Evolutionary conservation across 2,329 filamentous ascomycete species (phyloP), one percentile per base, ranked within the genome.

Genomic region (Clonostachys solani): DNA sequence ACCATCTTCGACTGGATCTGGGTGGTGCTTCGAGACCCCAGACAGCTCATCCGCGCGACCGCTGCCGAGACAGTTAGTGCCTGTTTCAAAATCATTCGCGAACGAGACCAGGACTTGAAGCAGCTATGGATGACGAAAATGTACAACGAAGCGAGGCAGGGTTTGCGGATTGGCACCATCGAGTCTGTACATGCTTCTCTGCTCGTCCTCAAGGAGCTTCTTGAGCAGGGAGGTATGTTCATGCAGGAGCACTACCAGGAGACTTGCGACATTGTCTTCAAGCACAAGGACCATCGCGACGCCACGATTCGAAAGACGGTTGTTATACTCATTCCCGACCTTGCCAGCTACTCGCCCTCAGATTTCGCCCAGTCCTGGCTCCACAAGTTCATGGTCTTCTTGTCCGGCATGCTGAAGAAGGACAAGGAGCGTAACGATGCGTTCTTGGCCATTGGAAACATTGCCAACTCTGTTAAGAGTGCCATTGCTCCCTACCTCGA

Each of bases 221-320:
- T 99, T 16, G 83, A 94, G 52, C 92, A 96, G 63, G 94, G 94
- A 46, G 92, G 91, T 57, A 99, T 99, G 92, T 99, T 95, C 67
- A 97, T 99, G 94, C 91, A 96, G 59, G 89, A 92, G 37, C 84
- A 92, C 61, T 99, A 97, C 66, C 83, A 86, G 49, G 89, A 95
- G 56, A 86, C 90, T 12, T 97, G 92, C 63, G 94, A 99, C 52
- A 92, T 94, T 52, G 89, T 96, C 35, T 84, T 92, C 54, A 87
- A 88, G 51, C 89, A 95, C 65, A 95, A 95, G 65, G 94, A 99
- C 56, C 90, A 97, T 57, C 83, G 89, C 46, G 95, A 99, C 56
- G 74, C 83, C 5, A 87, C 91, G 35, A 94, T 97, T 55, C 81
- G 92, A 47, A 87, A 88, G 58, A 95, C 95, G 7, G 87, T 97